A percentile compares a stretch with the other conserved stretches of the same genome.
These are phyloP conservation scores for Comarum palustre DNA, from an alignment of 306 rosid genomes.

Conservation along the genomic window DNA sequence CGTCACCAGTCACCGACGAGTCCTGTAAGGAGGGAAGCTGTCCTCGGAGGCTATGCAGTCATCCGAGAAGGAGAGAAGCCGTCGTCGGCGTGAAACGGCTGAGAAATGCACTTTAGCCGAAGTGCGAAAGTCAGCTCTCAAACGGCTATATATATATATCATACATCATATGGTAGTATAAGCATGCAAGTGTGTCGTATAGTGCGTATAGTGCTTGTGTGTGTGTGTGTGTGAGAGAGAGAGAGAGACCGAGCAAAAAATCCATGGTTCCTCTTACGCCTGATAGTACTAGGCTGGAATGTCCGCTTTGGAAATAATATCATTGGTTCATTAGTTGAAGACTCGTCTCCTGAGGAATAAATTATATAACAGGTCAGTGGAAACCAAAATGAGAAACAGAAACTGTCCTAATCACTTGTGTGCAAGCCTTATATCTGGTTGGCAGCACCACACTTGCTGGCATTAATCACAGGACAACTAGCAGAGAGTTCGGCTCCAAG, in stretches of 20 bases:
- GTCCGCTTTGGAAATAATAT: slow-evolving; percentile 78
- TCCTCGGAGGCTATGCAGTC: too few relatives aligned
- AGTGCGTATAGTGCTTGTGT: not conserved
- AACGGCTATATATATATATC: too few relatives aligned
- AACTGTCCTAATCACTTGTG: not conserved
- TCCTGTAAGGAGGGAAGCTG: too few relatives aligned
- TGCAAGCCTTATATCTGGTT: not conserved
- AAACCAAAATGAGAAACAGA: slow-evolving; percentile 2
- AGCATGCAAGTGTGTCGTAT: not conserved
- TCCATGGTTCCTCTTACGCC: slow-evolving; percentile 88
- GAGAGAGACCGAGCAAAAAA: slow-evolving; percentile 74
- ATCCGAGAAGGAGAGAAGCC: too few relatives aligned
- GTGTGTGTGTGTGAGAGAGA: slow-evolving; percentile 16
- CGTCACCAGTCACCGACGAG: too few relatives aligned
- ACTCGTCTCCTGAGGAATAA: slow-evolving; percentile 42
- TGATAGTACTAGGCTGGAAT: slow-evolving; percentile 79
- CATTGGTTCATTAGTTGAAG: slow-evolving; percentile 68
- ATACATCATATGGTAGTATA: not conserved
- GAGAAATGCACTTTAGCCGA: too few relatives aligned
- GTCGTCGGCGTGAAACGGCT: too few relatives aligned
- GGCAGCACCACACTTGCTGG: not conserved
- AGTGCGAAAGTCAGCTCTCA: too few relatives aligned
- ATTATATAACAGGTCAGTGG: not conserved
- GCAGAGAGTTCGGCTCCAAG: not conserved
- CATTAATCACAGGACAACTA: not conserved